These are phyloP conservation scores for Ploettnerulaceae sp. DNA, from an alignment of 2,329 filamentous ascomycete species.

Conservation along the genomic window DNA sequence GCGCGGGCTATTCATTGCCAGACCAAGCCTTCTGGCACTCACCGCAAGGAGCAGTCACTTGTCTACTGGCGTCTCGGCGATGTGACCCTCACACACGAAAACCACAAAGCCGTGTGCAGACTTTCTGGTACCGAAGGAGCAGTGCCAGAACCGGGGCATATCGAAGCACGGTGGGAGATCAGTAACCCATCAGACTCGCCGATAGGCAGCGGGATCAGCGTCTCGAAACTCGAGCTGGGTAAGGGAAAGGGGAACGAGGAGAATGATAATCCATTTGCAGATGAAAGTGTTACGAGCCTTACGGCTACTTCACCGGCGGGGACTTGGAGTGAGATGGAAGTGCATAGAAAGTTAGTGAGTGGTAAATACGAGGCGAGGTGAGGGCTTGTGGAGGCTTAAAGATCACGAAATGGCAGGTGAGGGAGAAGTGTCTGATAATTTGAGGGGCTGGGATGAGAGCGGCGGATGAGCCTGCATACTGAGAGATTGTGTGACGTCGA, in stretches of 20 bases:
- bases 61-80: conserved; percentile 80
- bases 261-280: conserved; percentile 62
- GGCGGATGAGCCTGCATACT: not conserved
- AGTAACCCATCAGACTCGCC: conserved; percentile 28
- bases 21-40: conserved; percentile 75
- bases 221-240: conserved; percentile 49
- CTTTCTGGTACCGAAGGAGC: conserved; percentile 68
- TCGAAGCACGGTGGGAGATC: conserved; percentile 82
- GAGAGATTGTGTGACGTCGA: conserved; percentile 1
- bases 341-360: conserved; percentile 62
- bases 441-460: not conserved
- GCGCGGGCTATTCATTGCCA: conserved; percentile 61
- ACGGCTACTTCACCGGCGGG: conserved; percentile 35
- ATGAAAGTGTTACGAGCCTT: conserved; percentile 39
- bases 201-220: conserved; percentile 60
- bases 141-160: conserved; percentile 65
- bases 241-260: conserved; percentile 47
- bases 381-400: too few relatives aligned
- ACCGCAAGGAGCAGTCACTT: conserved; percentile 68
- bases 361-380: conserved; percentile 65
- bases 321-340: conserved; percentile 63
- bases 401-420: not conserved
- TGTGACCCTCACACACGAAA: conserved; percentile 57
- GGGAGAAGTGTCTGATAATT: not conserved
- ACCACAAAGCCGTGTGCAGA: conserved; percentile 76